phyloP scores from a whole-genome alignment of 1,284 basidiomycete species.

The Moesziomyces sp. region DNA sequence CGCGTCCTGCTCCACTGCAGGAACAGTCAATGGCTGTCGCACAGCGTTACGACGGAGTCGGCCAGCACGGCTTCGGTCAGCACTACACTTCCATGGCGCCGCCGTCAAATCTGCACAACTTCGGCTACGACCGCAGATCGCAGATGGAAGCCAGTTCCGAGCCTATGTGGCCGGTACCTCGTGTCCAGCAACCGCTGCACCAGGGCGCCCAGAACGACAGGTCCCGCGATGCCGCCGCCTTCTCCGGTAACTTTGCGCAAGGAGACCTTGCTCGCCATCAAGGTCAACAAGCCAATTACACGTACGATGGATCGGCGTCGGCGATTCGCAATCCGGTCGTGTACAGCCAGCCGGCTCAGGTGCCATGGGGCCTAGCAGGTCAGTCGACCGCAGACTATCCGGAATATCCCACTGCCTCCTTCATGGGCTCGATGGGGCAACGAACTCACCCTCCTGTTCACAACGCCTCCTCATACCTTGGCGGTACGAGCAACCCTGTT shows the following conservation, averaged over 20 bases:
- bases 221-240: slow-evolving; percentile 12
- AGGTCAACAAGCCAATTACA: slow-evolving; percentile 20
- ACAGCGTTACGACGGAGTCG: slow-evolving; percentile 44
- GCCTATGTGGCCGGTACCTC: slow-evolving; percentile 30
- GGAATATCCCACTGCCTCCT: slow-evolving; percentile 41
- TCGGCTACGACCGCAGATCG: slow-evolving; percentile 24
- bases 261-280: slow-evolving; percentile 21
- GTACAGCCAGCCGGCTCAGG: slow-evolving; percentile 36
- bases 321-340: slow-evolving; percentile 37
- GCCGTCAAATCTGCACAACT: slow-evolving; percentile 20
- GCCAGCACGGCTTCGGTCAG: slow-evolving; percentile 45
- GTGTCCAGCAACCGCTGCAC: slow-evolving; percentile 23
- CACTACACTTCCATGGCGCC: slow-evolving; percentile 23
- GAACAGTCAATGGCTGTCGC: slow-evolving; percentile 46
- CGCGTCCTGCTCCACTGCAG: slow-evolving; percentile 20
- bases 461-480: slow-evolving; percentile 14
- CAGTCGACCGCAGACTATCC: slow-evolving; percentile 20
- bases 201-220: slow-evolving; percentile 20
- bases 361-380: slow-evolving; percentile 15
- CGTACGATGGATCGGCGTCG: slow-evolving; percentile 35
- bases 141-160: slow-evolving; percentile 21
- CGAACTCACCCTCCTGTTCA: slow-evolving; percentile 15
- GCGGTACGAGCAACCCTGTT: slow-evolving; percentile 8
- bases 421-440: slow-evolving; percentile 22
- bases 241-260: slow-evolving; percentile 22